A percentile compares a stretch with the other conserved stretches of the same genome.
phyloP scores from a whole-genome alignment of 805 yeast species.

The Clavispora vitiphila region DNA sequence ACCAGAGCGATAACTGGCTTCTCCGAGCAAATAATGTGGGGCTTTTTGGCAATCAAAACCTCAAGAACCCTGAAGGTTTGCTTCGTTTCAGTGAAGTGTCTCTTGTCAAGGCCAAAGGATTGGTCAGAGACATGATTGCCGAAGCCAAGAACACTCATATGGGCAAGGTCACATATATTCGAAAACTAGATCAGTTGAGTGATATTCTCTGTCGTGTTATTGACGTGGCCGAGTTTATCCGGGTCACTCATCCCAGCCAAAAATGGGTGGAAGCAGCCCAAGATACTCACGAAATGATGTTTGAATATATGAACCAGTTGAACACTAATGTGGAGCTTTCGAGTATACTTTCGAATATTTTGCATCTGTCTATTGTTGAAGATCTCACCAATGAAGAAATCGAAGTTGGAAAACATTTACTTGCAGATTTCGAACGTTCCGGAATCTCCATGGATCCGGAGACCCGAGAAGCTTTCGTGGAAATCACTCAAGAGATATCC shows the following conservation, averaged over 20 bases:
- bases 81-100: slow-evolving; percentile 62
- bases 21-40: slow-evolving; percentile 25
- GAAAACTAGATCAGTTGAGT: slow-evolving; percentile 74
- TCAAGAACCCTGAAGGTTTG: slow-evolving; percentile 68
- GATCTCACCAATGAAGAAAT: slow-evolving; percentile 68
- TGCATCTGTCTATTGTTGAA: slow-evolving; percentile 24
- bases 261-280: slow-evolving; percentile 78
- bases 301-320: slow-evolving; percentile 87
- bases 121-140: slow-evolving; percentile 52
- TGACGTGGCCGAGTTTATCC: slow-evolving; percentile 86
- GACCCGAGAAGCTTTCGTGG: slow-evolving; percentile 66
- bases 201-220: slow-evolving; percentile 89
- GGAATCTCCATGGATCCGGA: slow-evolving; percentile 76
- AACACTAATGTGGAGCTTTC: slow-evolving; percentile 79
- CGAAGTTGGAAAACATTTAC: slow-evolving; percentile 73
- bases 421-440: slow-evolving; percentile 83
- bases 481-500: slow-evolving; percentile 75
- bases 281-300: slow-evolving; percentile 79
- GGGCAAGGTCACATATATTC: slow-evolving; percentile 45
- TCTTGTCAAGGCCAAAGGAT: slow-evolving; percentile 54
- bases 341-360: slow-evolving; percentile 50
- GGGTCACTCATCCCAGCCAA: slow-evolving; percentile 80
- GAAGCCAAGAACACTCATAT: slow-evolving; percentile 34
- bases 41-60: slow-evolving; percentile 66
- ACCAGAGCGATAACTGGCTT: slow-evolving; percentile 16